Evolutionary conservation across 2,329 filamentous ascomycete species (phyloP), one percentile per base, ranked within the genome.

Genomic region (Verticillium nonalfalfae): DNA sequence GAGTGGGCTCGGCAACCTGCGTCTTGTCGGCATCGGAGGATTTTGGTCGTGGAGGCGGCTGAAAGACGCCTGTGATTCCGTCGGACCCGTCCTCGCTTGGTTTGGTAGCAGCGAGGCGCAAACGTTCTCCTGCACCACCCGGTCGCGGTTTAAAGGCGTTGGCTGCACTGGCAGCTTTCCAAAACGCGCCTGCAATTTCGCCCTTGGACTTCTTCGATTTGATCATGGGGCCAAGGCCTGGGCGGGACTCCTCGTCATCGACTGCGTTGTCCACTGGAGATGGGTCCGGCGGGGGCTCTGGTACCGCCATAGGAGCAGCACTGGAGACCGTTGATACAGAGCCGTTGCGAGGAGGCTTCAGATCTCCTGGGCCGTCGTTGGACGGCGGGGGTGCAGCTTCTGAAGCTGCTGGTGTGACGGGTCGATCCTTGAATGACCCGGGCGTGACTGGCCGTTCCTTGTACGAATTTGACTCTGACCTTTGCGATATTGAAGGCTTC

Each of bases 141-240:
- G 89, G 88, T 62, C 94, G 86, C 21, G 94, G 94, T 70, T 94
- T 96, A 77, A 98, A 98, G 9, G 76, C 76, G 40, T 74, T 83
- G 11, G 88, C 88, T 31, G 89, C 86, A 60, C 82, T 86, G 0
- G 91, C 92, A 31, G 92, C 92, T 74, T 92, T 96, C 76, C 90
- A 90, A 64, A 97, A 85, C 6, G 85, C 83, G 39, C 85, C 88
- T 21, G 90, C 90, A 68, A 95, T 81, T 61, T 95, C 88, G n/a
- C 81, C 83, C 64, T 84, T 87, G 1, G 87, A 88, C 64, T 84
- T 85, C 71, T 91, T 91, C 65, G 89, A 86, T 74, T 91, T 94
- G 68, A 97, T 89, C 93, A 97, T 97, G 1, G 93, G 91, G 0
- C 92, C 92, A 7, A 96, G 81, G 1, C 92, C 93, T 18, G 92